These are phyloP conservation scores for Kwoniella newhampshirensis DNA, from an alignment of 768 basidiomycete species.

Conservation along the genomic window DNA sequence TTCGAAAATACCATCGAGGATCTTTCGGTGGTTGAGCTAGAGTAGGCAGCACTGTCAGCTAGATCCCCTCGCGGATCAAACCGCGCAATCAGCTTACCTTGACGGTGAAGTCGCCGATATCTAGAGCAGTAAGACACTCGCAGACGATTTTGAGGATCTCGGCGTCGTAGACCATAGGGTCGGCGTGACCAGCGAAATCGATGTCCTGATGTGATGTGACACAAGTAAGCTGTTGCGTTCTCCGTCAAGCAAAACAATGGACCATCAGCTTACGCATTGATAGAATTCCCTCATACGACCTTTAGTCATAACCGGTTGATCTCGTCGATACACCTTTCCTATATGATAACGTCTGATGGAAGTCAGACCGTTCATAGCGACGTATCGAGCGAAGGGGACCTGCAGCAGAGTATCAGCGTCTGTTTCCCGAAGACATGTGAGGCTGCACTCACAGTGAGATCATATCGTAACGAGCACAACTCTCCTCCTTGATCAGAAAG, in stretches of 20 bases:
- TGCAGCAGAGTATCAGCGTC: conserved; percentile 22
- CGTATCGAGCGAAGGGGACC: conserved; percentile 87
- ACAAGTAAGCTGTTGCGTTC: no score
- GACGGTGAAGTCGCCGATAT: conserved; percentile 91
- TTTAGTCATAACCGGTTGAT: conserved; percentile 96
- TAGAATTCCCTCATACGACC: conserved; percentile 98
- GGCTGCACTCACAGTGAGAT: conserved; percentile 72
- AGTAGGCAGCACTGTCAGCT: not conserved
- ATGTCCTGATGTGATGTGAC: no score
- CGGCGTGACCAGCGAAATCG: conserved; percentile 88
- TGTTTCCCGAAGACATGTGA: conserved; percentile 2
- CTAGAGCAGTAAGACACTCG: conserved; percentile 75
- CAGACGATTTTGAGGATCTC: conserved; percentile 80
- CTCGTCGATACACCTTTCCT: conserved; percentile 96
- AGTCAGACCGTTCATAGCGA: conserved; percentile 88
- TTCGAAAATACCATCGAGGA: conserved; percentile 94
- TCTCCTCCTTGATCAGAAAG: conserved; percentile 97
- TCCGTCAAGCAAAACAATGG: not conserved
- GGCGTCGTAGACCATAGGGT: conserved; percentile 95
- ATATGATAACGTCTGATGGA: conserved; percentile 88
- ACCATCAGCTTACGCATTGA: conserved; percentile 69
- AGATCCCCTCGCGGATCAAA: not conserved
- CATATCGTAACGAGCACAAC: conserved; percentile 88
- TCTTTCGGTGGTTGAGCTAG: conserved; percentile 92
- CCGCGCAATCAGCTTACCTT: conserved; percentile 60